These are phyloP conservation scores for Yamadazyma nakazawae DNA, from an alignment of 805 yeast species.

Conservation along the genomic window DNA sequence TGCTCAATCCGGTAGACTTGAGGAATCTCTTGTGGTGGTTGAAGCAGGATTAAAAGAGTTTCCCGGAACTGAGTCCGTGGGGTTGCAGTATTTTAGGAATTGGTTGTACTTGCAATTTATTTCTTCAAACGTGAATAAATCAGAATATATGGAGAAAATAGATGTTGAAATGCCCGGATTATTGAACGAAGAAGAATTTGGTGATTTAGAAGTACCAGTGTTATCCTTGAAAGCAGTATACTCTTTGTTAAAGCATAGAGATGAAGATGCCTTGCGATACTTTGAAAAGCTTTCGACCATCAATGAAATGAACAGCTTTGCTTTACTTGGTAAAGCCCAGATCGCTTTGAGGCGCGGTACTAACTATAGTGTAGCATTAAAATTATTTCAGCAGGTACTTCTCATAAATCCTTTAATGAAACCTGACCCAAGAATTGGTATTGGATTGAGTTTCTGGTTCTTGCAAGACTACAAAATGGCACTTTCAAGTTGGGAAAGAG, in stretches of 20 bases:
- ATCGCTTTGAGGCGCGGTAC: conserved; percentile 63
- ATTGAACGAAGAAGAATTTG: conserved; percentile 5
- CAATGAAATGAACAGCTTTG: conserved; percentile 65
- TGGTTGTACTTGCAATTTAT: conserved; percentile 64
- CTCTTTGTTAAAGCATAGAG: conserved; percentile 53
- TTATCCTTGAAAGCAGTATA: conserved; percentile 54
- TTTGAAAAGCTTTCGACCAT: conserved; percentile 58
- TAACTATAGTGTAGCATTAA: conserved; percentile 70
- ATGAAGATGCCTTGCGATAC: conserved; percentile 67
- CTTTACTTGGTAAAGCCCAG: conserved; percentile 82
- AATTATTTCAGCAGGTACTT: conserved; percentile 79
- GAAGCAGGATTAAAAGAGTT: conserved; percentile 48
- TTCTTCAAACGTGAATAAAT: conserved; percentile 24
- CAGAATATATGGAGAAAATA: conserved; percentile 18
- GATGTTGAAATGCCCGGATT: conserved; percentile 3
- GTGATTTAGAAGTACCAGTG: conserved; percentile 1
- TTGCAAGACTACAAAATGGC: conserved; percentile 79
- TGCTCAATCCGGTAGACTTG: conserved; percentile 53
- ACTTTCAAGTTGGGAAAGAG: conserved; percentile 74
- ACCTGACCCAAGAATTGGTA: conserved; percentile 93
- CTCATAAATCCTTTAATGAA: conserved; percentile 69
- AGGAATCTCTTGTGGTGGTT: conserved; percentile 63
- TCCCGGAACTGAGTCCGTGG: conserved; percentile 41
- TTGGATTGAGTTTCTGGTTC: conserved; percentile 92
- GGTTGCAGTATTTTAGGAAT: conserved; percentile 59